Percentiles rank a stretch among this genome's conserved stretches.
These are phyloP conservation scores for Lachnellula suecica DNA, from an alignment of 2,329 filamentous ascomycete species.

Conservation along the genomic window DNA sequence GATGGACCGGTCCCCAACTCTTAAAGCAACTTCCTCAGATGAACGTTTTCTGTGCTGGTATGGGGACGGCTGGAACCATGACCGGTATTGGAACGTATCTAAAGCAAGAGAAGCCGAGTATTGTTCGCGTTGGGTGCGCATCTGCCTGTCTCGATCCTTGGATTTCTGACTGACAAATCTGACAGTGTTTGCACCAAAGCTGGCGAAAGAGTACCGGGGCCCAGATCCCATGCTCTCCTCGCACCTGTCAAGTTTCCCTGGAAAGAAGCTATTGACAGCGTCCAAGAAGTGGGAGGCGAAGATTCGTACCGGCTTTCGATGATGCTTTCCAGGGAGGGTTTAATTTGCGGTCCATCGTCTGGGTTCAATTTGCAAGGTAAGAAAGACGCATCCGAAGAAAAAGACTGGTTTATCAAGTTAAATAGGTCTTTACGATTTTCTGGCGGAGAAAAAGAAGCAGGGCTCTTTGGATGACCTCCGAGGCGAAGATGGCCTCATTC, in stretches of 20 bases:
- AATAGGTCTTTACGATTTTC: slow-evolving; percentile 36
- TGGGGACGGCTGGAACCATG: slow-evolving; percentile 54
- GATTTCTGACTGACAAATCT: not conserved
- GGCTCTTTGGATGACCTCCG: slow-evolving; percentile 43
- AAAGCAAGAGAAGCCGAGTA: slow-evolving; percentile 37
- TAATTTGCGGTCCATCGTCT: slow-evolving; percentile 61
- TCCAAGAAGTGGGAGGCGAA: slow-evolving; percentile 55
- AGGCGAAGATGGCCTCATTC: slow-evolving; percentile 40
- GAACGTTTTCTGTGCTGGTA: slow-evolving; percentile 53
- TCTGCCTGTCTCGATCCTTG: slow-evolving; percentile 5
- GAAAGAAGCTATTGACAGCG: slow-evolving; percentile 51
- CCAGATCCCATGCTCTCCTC: slow-evolving; percentile 50
- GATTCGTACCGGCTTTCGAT: slow-evolving; percentile 54
- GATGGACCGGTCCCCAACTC: slow-evolving; percentile 61
- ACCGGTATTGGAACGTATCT: slow-evolving; percentile 43
- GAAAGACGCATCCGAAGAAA: too few species aligned
- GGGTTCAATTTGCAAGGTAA: slow-evolving; percentile 57
- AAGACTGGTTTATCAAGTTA: too few species aligned
- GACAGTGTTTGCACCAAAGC: slow-evolving; percentile 53
- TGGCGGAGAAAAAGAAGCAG: slow-evolving; percentile 47
- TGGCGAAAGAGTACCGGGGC: slow-evolving; percentile 58
- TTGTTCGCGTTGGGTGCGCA: slow-evolving; percentile 23
- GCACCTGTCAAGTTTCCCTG: slow-evolving; percentile 56
- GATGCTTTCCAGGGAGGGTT: slow-evolving; percentile 53
- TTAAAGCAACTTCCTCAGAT: slow-evolving; percentile 55